Base-by-base conservation (phyloP, 208 protist species). In the Leishmania tropica region DNA sequence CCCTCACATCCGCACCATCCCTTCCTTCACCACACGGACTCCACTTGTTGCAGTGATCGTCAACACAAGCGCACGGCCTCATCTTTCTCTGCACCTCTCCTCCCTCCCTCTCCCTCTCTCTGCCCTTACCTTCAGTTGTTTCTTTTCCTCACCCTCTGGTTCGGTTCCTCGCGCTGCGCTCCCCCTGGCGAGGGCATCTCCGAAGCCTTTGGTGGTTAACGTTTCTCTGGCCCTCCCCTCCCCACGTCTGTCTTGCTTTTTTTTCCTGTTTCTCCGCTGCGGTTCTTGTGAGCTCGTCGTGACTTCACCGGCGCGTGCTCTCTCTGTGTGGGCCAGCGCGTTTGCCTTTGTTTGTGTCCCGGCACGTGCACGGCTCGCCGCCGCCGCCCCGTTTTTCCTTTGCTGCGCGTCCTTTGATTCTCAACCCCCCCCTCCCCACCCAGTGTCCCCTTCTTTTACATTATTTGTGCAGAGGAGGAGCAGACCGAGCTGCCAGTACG, bases 21-120 rank as follows among this genome's bases (percentile, higher is more conserved):
- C 28, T 19, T 13, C 28, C 24, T 21, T 47, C 70, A 31, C 21
- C 35, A 47, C 31, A 58, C 40, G 10, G 53, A n/a, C 73, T 76
- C 2, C 17, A 47, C 13, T 64, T 76, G 19, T 45, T 31, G n/a
- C 51, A 76, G 28, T 45, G 21, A 28, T 64, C 35, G 31, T 35
- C n/a, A 47, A 3, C 51, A 37, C 28, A 58, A 4, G 45, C 6
- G 45, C 70, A 17, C 45, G 1, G 40, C 10, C 70, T 51, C 45
- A 5, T 74, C 13, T 28, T 74, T 37, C 70, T 51, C 70, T 31
- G 28, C 28, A 72, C 53, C 51, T 64, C 48, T 47, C 40, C 17
- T 3, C 47, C 35, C 37, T 68, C 35, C 76, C n/a, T 60, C 73
- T n/a, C 47, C 35, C 37, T 76, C 24, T 76, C n/a, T 60, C 74